Base-by-base conservation (phyloP, 345 rosid species). In the Corchorus capsularis region DNA sequence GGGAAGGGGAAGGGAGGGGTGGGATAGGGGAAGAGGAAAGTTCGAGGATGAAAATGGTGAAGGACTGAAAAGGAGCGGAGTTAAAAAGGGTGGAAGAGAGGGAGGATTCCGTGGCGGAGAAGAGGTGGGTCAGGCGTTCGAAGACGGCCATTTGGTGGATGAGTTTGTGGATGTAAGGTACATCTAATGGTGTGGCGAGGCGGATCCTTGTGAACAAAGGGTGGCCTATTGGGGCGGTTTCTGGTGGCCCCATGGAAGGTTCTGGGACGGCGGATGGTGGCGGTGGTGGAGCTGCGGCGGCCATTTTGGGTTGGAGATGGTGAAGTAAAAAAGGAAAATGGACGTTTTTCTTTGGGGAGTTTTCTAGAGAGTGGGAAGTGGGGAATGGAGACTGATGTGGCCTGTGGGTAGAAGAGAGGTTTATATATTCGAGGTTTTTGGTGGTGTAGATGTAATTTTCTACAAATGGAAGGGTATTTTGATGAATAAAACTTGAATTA, bases 231-330 rank as follows among this genome's bases (percentile, higher is more conserved):
- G 87, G 88, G 12, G 83, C 64, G 19, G 80, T 63, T 34, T 83
- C 78, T 0, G 87, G 84, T 5, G 89, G 84, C 8, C 81, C 79
- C 74, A 86, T 86, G 45, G 88, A 80, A 2, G 89, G 88, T 20
- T 82, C 83, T 6, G 95, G 95, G 0, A 88, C 84, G 0, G 92
- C 85, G 2, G 94, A 13, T n/a, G 98, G 98, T 5, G 94, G 90
- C 2, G 97, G 98, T 1, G 97, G 97, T 1, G 97, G 97, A 0
- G 98, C 98, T 4, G 99, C 96, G 6, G 94, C 96, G 17, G 98
- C 99, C 98, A 93, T 90, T 27, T 54, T 6, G 6, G 12, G 3
- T 56, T 56, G 60, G 19, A 52, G 45, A 39, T 27, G 46, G 13
- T 1, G 16, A 50, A 8, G 47, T 12, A 7, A 15, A 19, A 43